A percentile compares a stretch with the other conserved stretches of the same genome.
Evolutionary conservation across 495 filamentous ascomycete genomes (phyloP).

Genomic region (Recurvomyces mirabilis): DNA sequence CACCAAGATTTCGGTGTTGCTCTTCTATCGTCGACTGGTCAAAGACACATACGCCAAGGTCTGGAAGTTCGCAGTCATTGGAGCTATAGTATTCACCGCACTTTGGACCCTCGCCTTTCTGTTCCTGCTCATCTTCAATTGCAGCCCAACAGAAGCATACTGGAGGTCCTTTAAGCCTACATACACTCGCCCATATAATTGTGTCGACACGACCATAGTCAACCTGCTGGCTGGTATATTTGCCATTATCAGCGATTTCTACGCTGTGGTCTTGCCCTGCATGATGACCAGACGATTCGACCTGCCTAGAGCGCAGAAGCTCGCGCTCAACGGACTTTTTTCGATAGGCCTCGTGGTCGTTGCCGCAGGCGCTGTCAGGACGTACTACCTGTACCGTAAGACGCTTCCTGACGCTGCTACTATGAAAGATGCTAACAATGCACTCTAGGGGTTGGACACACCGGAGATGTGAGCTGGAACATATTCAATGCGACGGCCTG

Average conservation of each 20-base stretch:
- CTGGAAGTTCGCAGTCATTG: conserved; percentile 18
- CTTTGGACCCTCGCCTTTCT: conserved; percentile 21
- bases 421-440: background rate
- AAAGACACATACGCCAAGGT: conserved; percentile 9
- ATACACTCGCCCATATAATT: conserved; percentile 9
- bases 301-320: conserved; percentile 18
- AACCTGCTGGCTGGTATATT: conserved; percentile 22
- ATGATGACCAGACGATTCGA: conserved; percentile 21
- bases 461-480: conserved; percentile 4
- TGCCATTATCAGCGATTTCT: conserved; percentile 6
- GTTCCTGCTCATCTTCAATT: conserved; percentile 19
- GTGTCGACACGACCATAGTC: conserved; percentile 19
- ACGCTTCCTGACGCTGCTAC: background rate
- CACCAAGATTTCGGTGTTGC: conserved; percentile 26
- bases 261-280: conserved; percentile 22
- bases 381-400: conserved; percentile 15
- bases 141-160: conserved; percentile 21
- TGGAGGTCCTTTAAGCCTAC: conserved; percentile 22
- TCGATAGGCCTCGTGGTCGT: conserved; percentile 14
- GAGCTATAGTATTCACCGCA: conserved; percentile 16
- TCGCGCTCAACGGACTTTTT: conserved; percentile 19
- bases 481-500: conserved; percentile 14
- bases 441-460: conserved; percentile 7
- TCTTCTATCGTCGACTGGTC: conserved; percentile 25
- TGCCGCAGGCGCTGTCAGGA: conserved; percentile 10